Base-by-base conservation (phyloP, 352 stramenopile species). In the Pythium utonaiense region DNA sequence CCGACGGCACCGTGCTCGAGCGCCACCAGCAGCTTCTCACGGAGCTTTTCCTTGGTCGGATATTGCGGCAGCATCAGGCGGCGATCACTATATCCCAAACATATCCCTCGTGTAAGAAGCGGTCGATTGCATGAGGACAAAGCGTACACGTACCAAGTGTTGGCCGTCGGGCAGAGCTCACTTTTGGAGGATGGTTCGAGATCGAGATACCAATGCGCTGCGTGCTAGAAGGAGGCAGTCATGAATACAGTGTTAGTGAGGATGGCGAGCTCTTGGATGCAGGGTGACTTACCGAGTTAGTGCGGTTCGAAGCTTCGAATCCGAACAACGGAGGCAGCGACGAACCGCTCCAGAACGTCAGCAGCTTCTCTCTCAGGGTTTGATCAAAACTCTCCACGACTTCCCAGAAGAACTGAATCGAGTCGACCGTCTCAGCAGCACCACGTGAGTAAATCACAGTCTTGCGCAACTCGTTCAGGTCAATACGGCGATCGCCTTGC, bases 331-430 rank as follows among this genome's bases (percentile, higher is more conserved):
- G 83, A 33, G 83, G 80, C 52, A 78, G 54, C 0, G 79, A 66
- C 7, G 80, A 91, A 2, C 83, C 83, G 10, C 77, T 89, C 83
- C 83, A 93, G 54, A 93, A 93, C 0, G 75, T 83, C n/a, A 93
- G 62, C 8, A 93, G 58, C 47, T 87, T 80, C 21, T 75, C 71
- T 55, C 73, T 71, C 17, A 58, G 65, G 2, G 66, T 38, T 55
- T 90, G 72, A 33, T 89, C 77, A 49, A 93, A 88, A 12, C 33
- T 60, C 19, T 87, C 72, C 1, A 82, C 81, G 7, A 90, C 75
- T 16, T 77, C 60, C 83, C 83, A 93, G 45, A 93, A 93, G 22
- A 67, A 56, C 30, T 72, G 60, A 22, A 88, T 64, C 10, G 85
- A 77, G 24, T 73, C 62, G 17, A 81, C 62, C 9, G 60, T 60